Conservation (phyloP, 441 rosid species). For the Capsella rubella region DNA sequence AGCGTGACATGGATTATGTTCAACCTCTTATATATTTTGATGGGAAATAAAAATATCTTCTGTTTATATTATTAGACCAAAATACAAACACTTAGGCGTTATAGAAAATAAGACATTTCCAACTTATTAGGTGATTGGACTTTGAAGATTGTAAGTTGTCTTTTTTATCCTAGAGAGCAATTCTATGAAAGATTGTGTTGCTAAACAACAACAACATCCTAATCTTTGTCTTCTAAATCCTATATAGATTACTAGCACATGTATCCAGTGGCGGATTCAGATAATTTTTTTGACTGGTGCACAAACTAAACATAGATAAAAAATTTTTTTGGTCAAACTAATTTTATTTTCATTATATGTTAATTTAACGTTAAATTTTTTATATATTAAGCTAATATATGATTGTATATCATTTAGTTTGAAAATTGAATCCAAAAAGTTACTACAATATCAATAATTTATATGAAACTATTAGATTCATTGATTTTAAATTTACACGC, state of each 20-base stretch:
- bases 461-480: no score
- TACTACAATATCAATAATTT: no score
- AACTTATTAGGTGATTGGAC: neutral
- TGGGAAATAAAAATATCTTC: conserved; percentile 26
- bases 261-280: no score
- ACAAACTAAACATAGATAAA: no score
- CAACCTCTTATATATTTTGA: conserved; percentile 21
- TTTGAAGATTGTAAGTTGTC: neutral
- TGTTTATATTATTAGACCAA: neutral
- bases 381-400: no score
- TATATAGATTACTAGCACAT: neutral
- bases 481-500: no score
- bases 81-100: neutral
- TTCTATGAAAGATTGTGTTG: neutral
- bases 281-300: no score
- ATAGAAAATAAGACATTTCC: neutral
- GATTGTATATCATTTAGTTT: no score
- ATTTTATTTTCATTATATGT: no score
- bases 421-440: no score
- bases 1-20: conserved; percentile 32
- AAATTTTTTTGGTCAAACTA: no score
- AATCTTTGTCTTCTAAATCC: neutral
- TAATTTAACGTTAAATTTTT: no score
- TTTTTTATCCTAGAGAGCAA: neutral
- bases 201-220: neutral